Percentiles rank a stretch among this genome's conserved stretches.
These are phyloP conservation scores for Symbiodinium pilosum DNA, from an alignment of 73 alveolate genomes.

Conservation along the genomic window DNA sequence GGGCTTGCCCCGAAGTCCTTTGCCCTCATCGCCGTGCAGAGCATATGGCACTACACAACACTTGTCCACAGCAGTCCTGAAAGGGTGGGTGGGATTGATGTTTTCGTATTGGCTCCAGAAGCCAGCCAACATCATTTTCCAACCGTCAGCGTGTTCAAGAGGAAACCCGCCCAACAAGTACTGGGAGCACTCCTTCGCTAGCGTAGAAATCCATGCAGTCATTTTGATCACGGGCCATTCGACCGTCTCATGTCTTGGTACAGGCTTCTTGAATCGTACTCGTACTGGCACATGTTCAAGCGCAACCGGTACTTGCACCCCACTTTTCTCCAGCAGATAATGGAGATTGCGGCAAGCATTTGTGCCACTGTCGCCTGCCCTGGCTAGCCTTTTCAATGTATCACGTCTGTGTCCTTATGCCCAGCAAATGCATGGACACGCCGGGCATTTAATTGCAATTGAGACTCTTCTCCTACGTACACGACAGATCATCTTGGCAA, in stretches of 20 bases:
- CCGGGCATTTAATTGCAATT: too few relatives aligned
- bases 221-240: constrained; percentile 27
- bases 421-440: too few relatives aligned
- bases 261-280: constrained; percentile 23
- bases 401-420: background rate
- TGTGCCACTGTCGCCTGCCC: background rate
- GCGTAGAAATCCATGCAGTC: background rate
- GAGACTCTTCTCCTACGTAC: background rate
- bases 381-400: background rate
- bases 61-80: background rate
- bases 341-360: constrained; percentile 46
- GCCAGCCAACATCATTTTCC: background rate
- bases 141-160: background rate
- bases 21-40: constrained; percentile 40
- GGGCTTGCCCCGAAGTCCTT: constrained; percentile 11
- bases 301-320: background rate
- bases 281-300: background rate
- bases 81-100: constrained; percentile 24
- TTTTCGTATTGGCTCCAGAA: constrained; percentile 11
- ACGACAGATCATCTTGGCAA: background rate
- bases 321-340: background rate
- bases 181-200: background rate
- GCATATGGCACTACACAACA: background rate
- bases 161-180: constrained; percentile 5
- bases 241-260: background rate